Conservation (phyloP, 345 rosid species). For the Eutrema heterophyllum region DNA sequence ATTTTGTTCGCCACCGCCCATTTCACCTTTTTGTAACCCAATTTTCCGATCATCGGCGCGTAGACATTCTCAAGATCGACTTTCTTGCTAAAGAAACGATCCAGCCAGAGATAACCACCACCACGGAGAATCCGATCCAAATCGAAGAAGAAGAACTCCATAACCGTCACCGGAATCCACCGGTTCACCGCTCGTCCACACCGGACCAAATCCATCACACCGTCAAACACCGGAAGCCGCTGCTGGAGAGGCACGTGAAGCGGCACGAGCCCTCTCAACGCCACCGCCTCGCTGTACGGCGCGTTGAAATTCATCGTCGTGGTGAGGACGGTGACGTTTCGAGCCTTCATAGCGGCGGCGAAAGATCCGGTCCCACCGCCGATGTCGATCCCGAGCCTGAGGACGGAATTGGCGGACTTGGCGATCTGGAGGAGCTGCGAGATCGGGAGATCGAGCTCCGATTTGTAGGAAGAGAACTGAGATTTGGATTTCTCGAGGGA, state of each 20-base stretch:
- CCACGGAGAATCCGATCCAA: conserved; percentile 77
- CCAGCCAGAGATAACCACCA: conserved; percentile 92
- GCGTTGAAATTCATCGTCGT: conserved; percentile 90
- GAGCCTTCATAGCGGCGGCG: conserved; percentile 73
- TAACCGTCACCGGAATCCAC: conserved; percentile 78
- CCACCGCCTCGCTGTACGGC: conserved; percentile 88
- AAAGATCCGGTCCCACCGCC: conserved; percentile 93
- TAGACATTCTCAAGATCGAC: conserved; percentile 67
- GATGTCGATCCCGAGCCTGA: conserved; percentile 77
- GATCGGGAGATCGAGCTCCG: conserved; percentile 89
- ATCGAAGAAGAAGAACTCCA: conserved; percentile 86
- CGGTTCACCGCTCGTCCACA: conserved; percentile 89
- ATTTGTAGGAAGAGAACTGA: conserved; percentile 42
- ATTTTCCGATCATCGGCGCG: conserved; percentile 71
- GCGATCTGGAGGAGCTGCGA: conserved; percentile 75
- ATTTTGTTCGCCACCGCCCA: conserved; percentile 80
- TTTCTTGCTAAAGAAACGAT: conserved; percentile 73
- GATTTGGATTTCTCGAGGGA: conserved; percentile 41
- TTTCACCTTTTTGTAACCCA: conserved; percentile 95
- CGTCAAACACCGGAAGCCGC: conserved; percentile 85
- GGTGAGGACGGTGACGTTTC: conserved; percentile 67
- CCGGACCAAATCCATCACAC: conserved; percentile 83
- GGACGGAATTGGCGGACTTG: conserved; percentile 44
- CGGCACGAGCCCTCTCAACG: conserved; percentile 81
- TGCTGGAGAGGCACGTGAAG: conserved; percentile 93